Conservation (phyloP, 208 protist genomes). For the Wallacemonas sp. region DNA sequence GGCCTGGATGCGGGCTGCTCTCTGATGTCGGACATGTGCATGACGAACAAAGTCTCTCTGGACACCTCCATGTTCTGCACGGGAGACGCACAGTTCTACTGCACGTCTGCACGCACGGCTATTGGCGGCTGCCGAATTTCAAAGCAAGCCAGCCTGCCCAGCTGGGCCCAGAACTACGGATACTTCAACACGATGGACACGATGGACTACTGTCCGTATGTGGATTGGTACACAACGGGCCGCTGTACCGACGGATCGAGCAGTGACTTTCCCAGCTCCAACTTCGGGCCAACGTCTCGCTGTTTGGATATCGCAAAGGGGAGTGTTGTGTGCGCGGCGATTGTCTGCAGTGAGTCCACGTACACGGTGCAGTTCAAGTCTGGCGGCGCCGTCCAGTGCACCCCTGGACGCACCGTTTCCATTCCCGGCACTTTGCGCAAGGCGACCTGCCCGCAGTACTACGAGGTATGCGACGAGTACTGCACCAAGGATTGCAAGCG, state of each 20-base stretch:
- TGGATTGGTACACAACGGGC: slow-evolving; percentile 19
- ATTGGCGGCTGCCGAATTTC: slow-evolving; percentile 31
- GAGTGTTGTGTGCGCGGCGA: slow-evolving; percentile 22
- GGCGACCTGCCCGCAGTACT: slow-evolving; percentile 39
- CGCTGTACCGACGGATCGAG: slow-evolving; percentile 19
- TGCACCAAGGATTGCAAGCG: background rate
- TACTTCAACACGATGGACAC: slow-evolving; percentile 35
- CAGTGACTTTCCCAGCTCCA: slow-evolving; percentile 19
- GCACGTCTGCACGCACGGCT: slow-evolving; percentile 28
- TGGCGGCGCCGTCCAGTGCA: slow-evolving; percentile 9
- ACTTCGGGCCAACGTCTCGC: slow-evolving; percentile 13
- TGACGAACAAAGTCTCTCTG: slow-evolving; percentile 28
- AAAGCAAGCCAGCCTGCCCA: background rate
- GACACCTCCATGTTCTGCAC: slow-evolving; percentile 60
- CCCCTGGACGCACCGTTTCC: slow-evolving; percentile 3
- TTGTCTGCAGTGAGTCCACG: slow-evolving; percentile 17
- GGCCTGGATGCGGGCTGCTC: slow-evolving; percentile 53
- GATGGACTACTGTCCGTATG: slow-evolving; percentile 54
- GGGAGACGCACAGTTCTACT: background rate
- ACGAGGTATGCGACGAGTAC: slow-evolving; percentile 39
- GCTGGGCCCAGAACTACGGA: slow-evolving; percentile 31
- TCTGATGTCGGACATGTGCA: slow-evolving; percentile 48
- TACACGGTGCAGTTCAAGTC: slow-evolving; percentile 18
- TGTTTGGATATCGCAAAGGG: slow-evolving; percentile 11
- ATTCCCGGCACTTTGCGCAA: slow-evolving; percentile 20